Evolutionary conservation across 2,329 filamentous ascomycete genomes (phyloP).

Genomic region (Fusarium verrucosum): DNA sequence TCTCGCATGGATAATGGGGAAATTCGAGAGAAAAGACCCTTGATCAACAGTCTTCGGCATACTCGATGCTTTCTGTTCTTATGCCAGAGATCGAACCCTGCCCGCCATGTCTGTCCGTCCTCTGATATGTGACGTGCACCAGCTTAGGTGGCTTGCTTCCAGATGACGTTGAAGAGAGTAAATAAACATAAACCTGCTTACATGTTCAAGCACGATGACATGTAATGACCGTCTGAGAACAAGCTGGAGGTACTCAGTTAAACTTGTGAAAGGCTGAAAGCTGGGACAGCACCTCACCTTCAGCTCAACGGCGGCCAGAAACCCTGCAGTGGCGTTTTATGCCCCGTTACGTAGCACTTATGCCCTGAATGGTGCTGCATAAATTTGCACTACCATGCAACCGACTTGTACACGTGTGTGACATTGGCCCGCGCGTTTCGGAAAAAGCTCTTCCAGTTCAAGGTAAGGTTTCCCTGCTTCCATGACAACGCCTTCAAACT

Average conservation of each 20-base stretch:
- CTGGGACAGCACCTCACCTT: constrained; percentile 3
- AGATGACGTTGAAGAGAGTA: constrained; percentile 4
- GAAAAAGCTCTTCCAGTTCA: constrained; percentile 28
- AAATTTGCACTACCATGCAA: constrained; percentile 24
- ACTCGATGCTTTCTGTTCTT: background rate
- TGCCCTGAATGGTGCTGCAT: constrained; percentile 31
- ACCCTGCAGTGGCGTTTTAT: constrained; percentile 21
- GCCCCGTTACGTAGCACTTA: too few species aligned
- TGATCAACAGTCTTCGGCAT: constrained; percentile 4
- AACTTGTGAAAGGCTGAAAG: constrained; percentile 20
- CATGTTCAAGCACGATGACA: constrained; percentile 20
- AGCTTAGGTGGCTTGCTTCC: background rate
- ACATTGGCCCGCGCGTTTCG: constrained; percentile 38
- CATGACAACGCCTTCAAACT: constrained; percentile 19
- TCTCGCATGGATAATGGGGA: constrained; percentile 21
- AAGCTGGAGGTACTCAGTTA: background rate
- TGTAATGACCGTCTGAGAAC: background rate
- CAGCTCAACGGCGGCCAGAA: constrained; percentile 14
- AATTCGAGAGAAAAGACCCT: constrained; percentile 24
- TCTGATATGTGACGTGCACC: background rate
- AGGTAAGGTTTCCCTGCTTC: too few species aligned
- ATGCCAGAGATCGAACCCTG: constrained; percentile 21
- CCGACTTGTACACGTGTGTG: constrained; percentile 39
- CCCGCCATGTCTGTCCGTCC: background rate
- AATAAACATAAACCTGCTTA: constrained; percentile 18